Base-by-base conservation (phyloP, 148 eudicot species). In the Bassia scoparia region DNA sequence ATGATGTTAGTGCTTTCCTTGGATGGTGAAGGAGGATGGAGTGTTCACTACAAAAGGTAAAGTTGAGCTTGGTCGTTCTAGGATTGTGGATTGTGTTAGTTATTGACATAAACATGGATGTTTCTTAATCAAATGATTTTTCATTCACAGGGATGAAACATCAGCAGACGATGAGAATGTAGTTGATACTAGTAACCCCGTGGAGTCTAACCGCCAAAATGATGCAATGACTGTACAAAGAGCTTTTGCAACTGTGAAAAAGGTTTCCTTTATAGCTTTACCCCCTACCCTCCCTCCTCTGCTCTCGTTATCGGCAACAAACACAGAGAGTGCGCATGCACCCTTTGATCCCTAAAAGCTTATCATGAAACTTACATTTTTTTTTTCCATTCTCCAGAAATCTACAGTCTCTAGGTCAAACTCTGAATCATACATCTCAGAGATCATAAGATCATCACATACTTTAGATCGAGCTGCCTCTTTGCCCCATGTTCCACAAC, bases 11-110 rank as follows among this genome's bases (percentile, higher is more conserved):
- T 95, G 66, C 69, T 95, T 70, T 95, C 98, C 74, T 83, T 95
- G 86, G 94, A 95, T 80, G 98, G 98, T 67, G 98, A 95, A 84
- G 98, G 98, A 77, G 94, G 98, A 62, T 95, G 98, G 97, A 84
- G 87, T 75, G 93, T 91, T 73, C 89, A 88, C 78, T 79, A 88
- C 79, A 91, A 84, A 84, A 85, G 92, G 96, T 95, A 74, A 58
- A 77, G 67, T 68, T 66, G 68, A 43, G 35, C 43, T 64, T 71
- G 27, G 63, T 52, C 53, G 41, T 66, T 50, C 30, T 71, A 35
- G 21, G 12, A 3, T 48, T 54, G 68, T 0, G 8, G 23, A 49
- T 18, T 15, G 55, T 55, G 67, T 60, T 71, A 55, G 35, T 59
- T 44, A 38, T 6, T 37, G 53, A 53, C 23, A 24, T 43, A 41